phyloP scores from a whole-genome alignment of 345 rosid species.

The Boechera retrofracta region DNA sequence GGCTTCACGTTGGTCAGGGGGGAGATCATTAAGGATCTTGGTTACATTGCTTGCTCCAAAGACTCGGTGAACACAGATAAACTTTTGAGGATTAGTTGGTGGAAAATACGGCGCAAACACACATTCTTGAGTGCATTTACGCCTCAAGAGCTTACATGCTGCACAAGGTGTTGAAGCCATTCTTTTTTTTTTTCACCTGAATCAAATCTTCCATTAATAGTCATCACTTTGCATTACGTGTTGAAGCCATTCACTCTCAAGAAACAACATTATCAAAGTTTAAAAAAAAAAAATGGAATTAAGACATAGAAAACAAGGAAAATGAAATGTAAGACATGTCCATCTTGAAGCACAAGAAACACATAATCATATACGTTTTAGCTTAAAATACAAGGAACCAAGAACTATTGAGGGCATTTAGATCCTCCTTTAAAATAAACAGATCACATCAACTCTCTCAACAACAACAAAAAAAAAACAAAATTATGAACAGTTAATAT shows the following conservation, averaged over 20 bases:
- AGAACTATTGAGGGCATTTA: neutral
- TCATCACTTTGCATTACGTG: slow-evolving; percentile 27
- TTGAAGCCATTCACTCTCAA: slow-evolving; percentile 57
- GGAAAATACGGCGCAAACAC: slow-evolving; percentile 86
- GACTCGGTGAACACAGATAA: slow-evolving; percentile 60
- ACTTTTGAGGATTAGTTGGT: slow-evolving; percentile 74
- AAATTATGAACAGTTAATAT: neutral
- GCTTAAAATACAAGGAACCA: slow-evolving; percentile 21
- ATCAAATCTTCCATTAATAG: too few relatives aligned
- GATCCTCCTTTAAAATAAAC: neutral
- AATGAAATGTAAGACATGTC: neutral
- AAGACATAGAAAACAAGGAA: neutral
- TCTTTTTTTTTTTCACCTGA: neutral
- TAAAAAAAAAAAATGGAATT: neutral
- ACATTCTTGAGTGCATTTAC: slow-evolving; percentile 85
- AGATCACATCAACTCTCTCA: slow-evolving; percentile 1
- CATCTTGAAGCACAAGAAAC: slow-evolving; percentile 20
- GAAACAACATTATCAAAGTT: neutral
- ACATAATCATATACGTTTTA: neutral
- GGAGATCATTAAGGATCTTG: slow-evolving; percentile 70
- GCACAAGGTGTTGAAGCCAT: slow-evolving; percentile 91
- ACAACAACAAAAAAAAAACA: neutral
- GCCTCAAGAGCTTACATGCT: slow-evolving; percentile 73
- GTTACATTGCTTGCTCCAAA: slow-evolving; percentile 83
- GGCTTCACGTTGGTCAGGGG: slow-evolving; percentile 60